Conservation (phyloP, 2,329 filamentous ascomycete species). For the Ceratocystis colombiana region DNA sequence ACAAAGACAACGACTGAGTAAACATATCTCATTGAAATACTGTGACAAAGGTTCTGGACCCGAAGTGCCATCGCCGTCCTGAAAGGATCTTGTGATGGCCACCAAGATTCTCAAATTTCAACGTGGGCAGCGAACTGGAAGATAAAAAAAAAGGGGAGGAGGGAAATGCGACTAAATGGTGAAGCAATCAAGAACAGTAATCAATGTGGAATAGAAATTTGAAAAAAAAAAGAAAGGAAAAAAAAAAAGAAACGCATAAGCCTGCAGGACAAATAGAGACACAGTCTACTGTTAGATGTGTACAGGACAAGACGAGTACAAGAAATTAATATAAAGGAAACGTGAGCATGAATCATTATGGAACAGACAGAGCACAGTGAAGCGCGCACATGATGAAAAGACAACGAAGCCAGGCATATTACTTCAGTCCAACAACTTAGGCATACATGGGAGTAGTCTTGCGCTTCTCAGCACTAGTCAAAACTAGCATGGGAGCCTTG, state of each 20-base stretch:
- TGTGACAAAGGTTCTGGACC: neutral
- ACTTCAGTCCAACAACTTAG: constrained; percentile 9
- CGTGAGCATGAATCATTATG: constrained; percentile 25
- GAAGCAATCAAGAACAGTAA: constrained; percentile 7
- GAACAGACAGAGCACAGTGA: constrained; percentile 16
- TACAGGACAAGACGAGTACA: constrained; percentile 22
- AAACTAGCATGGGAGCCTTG: constrained; percentile 75
- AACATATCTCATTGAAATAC: constrained; percentile 7
- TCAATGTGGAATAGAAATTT: constrained; percentile 15
- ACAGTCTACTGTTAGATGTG: constrained; percentile 22
- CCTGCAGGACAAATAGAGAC: constrained; percentile 23
- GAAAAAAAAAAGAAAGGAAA: neutral
- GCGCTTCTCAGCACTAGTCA: constrained; percentile 84
- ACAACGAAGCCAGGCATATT: constrained; percentile 7
- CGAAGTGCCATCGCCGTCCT: neutral
- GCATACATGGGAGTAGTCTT: constrained; percentile 39
- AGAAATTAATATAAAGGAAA: constrained; percentile 25
- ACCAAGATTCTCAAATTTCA: constrained; percentile 1
- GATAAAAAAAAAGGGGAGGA: neutral
- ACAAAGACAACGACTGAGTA: neutral
- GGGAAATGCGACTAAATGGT: neutral
- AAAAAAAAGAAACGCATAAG: neutral
- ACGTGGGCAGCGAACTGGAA: constrained; percentile 3
- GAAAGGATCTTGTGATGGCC: constrained; percentile 3
- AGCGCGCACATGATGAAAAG: constrained; percentile 12